phyloP scores from a whole-genome alignment of 2,329 filamentous ascomycete species.

The Phyllosticta ampelicida region DNA sequence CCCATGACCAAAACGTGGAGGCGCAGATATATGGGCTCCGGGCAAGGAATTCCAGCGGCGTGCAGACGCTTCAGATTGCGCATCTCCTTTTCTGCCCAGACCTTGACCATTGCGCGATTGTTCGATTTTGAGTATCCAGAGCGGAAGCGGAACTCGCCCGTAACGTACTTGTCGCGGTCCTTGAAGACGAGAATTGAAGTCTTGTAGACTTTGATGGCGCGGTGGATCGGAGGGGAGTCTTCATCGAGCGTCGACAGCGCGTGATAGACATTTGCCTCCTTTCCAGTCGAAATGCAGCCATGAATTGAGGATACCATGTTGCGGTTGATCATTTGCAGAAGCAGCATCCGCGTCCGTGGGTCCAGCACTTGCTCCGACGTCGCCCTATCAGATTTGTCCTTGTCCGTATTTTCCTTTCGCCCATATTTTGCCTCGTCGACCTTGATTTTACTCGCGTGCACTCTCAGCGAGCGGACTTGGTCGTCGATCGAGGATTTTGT shows the following conservation, averaged over 20 bases:
- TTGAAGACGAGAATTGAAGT: slow-evolving; percentile 97
- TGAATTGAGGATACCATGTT: slow-evolving; percentile 84
- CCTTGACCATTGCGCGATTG: slow-evolving; percentile 92
- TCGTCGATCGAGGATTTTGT: slow-evolving; percentile 73
- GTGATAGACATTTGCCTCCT: slow-evolving; percentile 97
- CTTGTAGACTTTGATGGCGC: slow-evolving; percentile 98
- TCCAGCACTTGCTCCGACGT: slow-evolving; percentile 94
- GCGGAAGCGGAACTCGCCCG: slow-evolving; percentile 85
- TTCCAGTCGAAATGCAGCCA: slow-evolving; percentile 90
- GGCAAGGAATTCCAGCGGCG: slow-evolving; percentile 75
- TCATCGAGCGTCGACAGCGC: slow-evolving; percentile 54
- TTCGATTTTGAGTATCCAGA: slow-evolving; percentile 88
- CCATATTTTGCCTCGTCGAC: slow-evolving; percentile 40
- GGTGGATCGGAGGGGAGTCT: slow-evolving; percentile 49
- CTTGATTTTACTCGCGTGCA: slow-evolving; percentile 76
- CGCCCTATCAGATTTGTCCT: slow-evolving; percentile 85
- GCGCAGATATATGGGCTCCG: slow-evolving; percentile 78
- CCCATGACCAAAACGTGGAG: slow-evolving; percentile 94
- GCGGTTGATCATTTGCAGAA: slow-evolving; percentile 92
- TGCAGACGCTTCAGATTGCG: slow-evolving; percentile 81
- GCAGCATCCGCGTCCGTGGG: slow-evolving; percentile 85
- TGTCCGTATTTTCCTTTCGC: slow-evolving; percentile 40
- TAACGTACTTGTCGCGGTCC: slow-evolving; percentile 91
- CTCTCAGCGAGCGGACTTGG: slow-evolving; percentile 72
- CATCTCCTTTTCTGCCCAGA: slow-evolving; percentile 99